Evolutionary conservation across 2,329 filamentous ascomycete species (phyloP).

Genomic region (Aotearoamyces nothofagi): DNA sequence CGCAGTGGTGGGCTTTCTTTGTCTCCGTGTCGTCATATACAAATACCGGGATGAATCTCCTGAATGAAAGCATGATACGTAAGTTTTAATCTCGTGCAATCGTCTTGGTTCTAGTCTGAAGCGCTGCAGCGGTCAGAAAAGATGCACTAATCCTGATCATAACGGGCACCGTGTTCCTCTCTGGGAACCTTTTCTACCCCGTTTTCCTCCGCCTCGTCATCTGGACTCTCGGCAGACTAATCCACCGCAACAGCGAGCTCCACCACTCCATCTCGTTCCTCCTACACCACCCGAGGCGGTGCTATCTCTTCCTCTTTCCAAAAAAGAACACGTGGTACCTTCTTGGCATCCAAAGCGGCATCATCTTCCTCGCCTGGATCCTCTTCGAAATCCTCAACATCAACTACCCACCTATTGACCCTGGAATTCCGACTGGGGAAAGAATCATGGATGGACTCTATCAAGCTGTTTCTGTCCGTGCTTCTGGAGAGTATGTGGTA

Average conservation of each 20-base stretch:
- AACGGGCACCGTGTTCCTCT: constrained; percentile 42
- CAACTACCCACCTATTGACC: constrained; percentile 39
- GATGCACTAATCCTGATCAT: constrained; percentile 25
- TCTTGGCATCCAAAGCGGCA: constrained; percentile 39
- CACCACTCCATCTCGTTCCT: constrained; percentile 38
- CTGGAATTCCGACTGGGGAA: constrained; percentile 32
- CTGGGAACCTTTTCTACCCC: constrained; percentile 47
- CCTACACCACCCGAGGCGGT: constrained; percentile 37
- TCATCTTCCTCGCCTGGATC: constrained; percentile 50
- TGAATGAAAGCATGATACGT: constrained; percentile 14
- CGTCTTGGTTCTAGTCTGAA: too few species aligned
- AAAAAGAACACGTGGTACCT: constrained; percentile 50
- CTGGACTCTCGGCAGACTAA: constrained; percentile 31
- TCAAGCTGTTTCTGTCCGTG: constrained; percentile 47
- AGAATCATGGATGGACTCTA: constrained; percentile 51
- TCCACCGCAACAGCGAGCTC: constrained; percentile 23
- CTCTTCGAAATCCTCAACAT: constrained; percentile 52
- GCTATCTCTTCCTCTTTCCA: constrained; percentile 51
- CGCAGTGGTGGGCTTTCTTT: not conserved
- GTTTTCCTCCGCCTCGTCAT: constrained; percentile 45
- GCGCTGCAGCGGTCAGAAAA: constrained; percentile 25
- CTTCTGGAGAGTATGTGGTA: constrained; percentile 52
- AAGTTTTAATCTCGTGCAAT: too few species aligned
- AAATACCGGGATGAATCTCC: not conserved
- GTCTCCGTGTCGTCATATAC: not conserved